Conservation (phyloP, 225 moss, liverwort and hornwort species). For the Marchantia paleacea region DNA sequence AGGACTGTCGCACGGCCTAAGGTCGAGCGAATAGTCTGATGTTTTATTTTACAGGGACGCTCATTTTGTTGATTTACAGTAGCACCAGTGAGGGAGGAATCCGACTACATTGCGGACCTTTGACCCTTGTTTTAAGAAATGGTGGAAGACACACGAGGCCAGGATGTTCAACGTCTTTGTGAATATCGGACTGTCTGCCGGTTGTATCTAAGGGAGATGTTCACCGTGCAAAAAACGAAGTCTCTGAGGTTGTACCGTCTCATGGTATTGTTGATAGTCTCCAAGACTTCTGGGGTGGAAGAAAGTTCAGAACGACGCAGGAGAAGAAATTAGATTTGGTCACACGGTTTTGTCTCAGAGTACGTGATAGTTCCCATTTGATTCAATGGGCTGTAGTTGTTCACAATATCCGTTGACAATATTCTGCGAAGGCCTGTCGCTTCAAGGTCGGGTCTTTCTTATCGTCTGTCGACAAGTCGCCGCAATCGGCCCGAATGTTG, state of each 20-base stretch:
- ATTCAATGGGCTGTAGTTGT: not conserved
- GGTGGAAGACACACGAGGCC: not conserved
- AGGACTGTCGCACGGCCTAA: too few relatives aligned
- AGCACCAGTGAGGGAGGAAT: not conserved
- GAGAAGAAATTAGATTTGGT: not conserved
- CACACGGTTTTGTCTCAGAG: not conserved
- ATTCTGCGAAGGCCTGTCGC: not conserved
- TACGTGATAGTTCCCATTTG: not conserved
- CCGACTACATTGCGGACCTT: not conserved
- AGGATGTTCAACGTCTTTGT: not conserved
- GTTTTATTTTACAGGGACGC: too few relatives aligned
- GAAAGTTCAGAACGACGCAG: not conserved
- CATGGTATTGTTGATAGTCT: not conserved
- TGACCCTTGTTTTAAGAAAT: not conserved
- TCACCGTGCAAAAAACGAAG: not conserved
- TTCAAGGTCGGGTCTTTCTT: not conserved
- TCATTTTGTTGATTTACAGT: too few relatives aligned
- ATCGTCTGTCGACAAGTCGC: not conserved
- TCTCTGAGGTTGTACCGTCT: not conserved
- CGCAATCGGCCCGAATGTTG: not conserved
- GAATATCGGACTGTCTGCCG: not conserved
- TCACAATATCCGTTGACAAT: not conserved
- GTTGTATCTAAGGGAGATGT: not conserved
- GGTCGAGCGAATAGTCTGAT: too few relatives aligned
- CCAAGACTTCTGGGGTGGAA: not conserved